A percentile compares a stretch with the other conserved stretches of the same genome.
Conservation (phyloP, 768 basidiomycete genomes). For the Hydnomerulius pinastri region DNA sequence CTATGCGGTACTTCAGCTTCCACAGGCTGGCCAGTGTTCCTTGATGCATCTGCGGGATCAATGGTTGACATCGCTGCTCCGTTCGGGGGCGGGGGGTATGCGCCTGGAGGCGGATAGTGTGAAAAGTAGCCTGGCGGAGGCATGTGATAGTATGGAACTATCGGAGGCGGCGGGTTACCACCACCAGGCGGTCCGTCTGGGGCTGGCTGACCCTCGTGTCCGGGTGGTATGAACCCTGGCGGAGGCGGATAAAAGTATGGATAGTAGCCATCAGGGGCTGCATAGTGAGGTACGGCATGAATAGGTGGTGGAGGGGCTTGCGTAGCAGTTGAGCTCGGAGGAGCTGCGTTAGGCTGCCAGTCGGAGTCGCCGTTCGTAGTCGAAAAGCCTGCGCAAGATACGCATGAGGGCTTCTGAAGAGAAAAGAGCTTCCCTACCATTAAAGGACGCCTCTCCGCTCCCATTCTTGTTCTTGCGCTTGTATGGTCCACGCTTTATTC, state of each 20-base stretch:
- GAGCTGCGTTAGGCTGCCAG: slow-evolving; percentile 33
- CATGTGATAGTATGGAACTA: slow-evolving; percentile 38
- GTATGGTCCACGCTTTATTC: slow-evolving; percentile 59
- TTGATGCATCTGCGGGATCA: slow-evolving; percentile 26
- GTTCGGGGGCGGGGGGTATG: slow-evolving; percentile 32
- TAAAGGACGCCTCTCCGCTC: slow-evolving; percentile 21
- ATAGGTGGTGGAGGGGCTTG: slow-evolving; percentile 28
- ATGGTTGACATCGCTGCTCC: slow-evolving; percentile 28
- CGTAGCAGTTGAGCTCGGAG: slow-evolving; percentile 11
- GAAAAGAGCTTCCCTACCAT: slow-evolving; percentile 15
- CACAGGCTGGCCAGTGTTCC: slow-evolving; percentile 20
- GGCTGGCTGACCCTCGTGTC: slow-evolving; percentile 38
- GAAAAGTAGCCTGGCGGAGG: slow-evolving; percentile 44
- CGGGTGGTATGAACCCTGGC: slow-evolving; percentile 40
- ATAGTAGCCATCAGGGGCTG: slow-evolving; percentile 45
- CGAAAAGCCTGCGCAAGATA: slow-evolving; percentile 16
- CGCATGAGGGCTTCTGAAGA: slow-evolving; percentile 3
- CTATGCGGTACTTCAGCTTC: slow-evolving; percentile 19
- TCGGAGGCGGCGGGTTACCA: slow-evolving; percentile 28
- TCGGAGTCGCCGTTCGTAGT: slow-evolving; percentile 30
- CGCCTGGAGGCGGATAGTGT: slow-evolving; percentile 31
- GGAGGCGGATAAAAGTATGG: slow-evolving; percentile 45
- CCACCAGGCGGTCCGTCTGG: slow-evolving; percentile 35
- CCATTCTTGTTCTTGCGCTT: slow-evolving; percentile 48
- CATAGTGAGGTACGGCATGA: slow-evolving; percentile 29